Evolutionary conservation across 2,329 filamentous ascomycete genomes (phyloP).

Genomic region (Fusarium marasasianum): DNA sequence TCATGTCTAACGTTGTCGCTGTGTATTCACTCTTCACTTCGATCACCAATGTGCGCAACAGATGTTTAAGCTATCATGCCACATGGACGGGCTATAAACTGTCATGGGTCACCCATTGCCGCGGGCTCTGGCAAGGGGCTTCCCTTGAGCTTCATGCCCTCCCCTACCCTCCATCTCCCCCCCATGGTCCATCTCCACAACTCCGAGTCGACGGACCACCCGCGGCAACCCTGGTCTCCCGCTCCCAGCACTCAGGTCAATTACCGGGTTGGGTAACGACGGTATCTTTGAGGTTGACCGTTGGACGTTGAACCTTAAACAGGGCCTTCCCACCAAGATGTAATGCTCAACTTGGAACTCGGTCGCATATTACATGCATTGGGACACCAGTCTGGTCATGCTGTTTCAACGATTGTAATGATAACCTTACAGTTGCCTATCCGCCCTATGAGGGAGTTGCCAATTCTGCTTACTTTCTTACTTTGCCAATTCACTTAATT

Average conservation of each 20-base stretch:
- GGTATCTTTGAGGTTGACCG: slow-evolving; percentile 31
- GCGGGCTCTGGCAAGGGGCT: slow-evolving; percentile 41
- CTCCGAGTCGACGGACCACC: slow-evolving; percentile 38
- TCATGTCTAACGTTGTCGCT: neutral
- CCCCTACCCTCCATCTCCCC: slow-evolving; percentile 13
- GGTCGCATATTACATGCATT: neutral
- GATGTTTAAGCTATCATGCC: slow-evolving; percentile 8
- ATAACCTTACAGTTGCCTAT: neutral
- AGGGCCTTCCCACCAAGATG: slow-evolving; percentile 11
- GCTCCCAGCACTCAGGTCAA: slow-evolving; percentile 38
- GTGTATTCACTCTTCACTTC: slow-evolving; percentile 13
- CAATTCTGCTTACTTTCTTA: neutral
- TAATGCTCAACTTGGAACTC: neutral
- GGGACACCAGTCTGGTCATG: neutral
- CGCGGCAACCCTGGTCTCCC: slow-evolving; percentile 44
- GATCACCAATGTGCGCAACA: slow-evolving; percentile 10
- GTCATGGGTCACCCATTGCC: slow-evolving; percentile 37
- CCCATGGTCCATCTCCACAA: slow-evolving; percentile 37
- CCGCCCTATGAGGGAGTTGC: too few species aligned
- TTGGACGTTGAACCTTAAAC: slow-evolving; percentile 35
- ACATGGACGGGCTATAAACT: slow-evolving; percentile 21
- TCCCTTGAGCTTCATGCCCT: slow-evolving; percentile 30
- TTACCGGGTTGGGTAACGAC: slow-evolving; percentile 26
- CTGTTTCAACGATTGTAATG: neutral
- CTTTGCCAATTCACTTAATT: neutral